These are phyloP conservation scores for Ambrosiella beaveri DNA, from an alignment of 2,329 filamentous ascomycete genomes.

Conservation along the genomic window DNA sequence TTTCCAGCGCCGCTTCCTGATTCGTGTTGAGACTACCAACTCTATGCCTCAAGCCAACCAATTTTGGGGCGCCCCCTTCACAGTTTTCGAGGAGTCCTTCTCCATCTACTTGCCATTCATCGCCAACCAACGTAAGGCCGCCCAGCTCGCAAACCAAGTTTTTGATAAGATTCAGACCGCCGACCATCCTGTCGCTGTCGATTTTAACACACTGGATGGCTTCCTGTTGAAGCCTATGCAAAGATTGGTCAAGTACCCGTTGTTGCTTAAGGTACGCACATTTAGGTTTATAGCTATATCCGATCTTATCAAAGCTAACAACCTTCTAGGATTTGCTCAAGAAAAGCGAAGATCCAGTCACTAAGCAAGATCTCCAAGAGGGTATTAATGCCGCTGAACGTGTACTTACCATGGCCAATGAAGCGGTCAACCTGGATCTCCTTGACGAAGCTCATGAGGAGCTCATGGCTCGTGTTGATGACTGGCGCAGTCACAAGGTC, in stretches of 20 bases:
- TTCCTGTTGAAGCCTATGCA: slow-evolving; percentile 97
- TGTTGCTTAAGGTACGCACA: slow-evolving; percentile 57
- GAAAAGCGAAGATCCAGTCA: slow-evolving; percentile 58
- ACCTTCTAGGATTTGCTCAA: slow-evolving; percentile 60
- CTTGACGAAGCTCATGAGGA: slow-evolving; percentile 71
- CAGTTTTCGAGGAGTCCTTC: slow-evolving; percentile 70
- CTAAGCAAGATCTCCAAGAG: slow-evolving; percentile 52
- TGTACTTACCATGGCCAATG: slow-evolving; percentile 71
- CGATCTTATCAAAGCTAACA: slow-evolving; percentile 14
- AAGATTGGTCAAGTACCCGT: slow-evolving; percentile 80
- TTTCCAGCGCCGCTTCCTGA: slow-evolving; percentile 86
- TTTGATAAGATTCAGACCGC: slow-evolving; percentile 74
- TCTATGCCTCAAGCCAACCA: slow-evolving; percentile 59
- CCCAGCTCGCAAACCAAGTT: slow-evolving; percentile 63
- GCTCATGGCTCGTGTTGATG: slow-evolving; percentile 66
- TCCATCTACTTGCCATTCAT: slow-evolving; percentile 94
- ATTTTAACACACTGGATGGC: slow-evolving; percentile 73
- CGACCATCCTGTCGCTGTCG: slow-evolving; percentile 63
- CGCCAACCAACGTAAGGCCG: slow-evolving; percentile 84
- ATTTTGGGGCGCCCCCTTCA: slow-evolving; percentile 89
- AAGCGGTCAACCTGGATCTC: slow-evolving; percentile 77
- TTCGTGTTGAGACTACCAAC: slow-evolving; percentile 90
- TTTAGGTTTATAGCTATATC: not conserved
- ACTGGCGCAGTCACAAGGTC: slow-evolving; percentile 89
- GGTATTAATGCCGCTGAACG: slow-evolving; percentile 72